Evolutionary conservation across 345 rosid species (phyloP), one percentile per base, ranked within the genome.

Genomic region (Luvunga scandens): DNA sequence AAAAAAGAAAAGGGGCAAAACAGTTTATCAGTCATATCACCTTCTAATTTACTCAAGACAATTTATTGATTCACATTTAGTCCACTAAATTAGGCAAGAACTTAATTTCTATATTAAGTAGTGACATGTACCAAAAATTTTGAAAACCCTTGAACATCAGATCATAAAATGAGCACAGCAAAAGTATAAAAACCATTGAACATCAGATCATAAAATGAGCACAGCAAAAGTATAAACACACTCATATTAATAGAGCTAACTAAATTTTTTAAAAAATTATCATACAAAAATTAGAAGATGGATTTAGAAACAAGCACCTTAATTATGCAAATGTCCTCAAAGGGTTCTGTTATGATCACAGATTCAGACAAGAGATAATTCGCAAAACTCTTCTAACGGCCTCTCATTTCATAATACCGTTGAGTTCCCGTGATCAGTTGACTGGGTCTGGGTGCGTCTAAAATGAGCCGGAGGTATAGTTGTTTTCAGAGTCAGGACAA

Each of bases 401-500:
- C 77, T 38, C 60, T 78, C 61, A 56, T 78, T 82, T 82, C 76
- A 78, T 78, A 75, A 78, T 55, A 70, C 85, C 60, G 85, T 82
- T 79, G 80, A 66, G 66, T 19, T 69, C 30, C 70, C 48, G 25
- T 48, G 71, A 72, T 55, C 71, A 25, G 55, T 24, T 3, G 27
- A 16, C 3, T 25, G 14, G 8, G 0, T 0, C 18, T 45, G 50
- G 50, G 18, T 53, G 19, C 57, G 39, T 67, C 78, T 72, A 72
- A 81, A 59, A 48, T 77, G 71, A 39, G 78, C 81, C 73, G 8
- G 0, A 45, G 16, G 72, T 63, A 72, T 62, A n/a, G 6, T 8
- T 63, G 48, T 10, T 31, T 75, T 76, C 75, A 70, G 61, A 55
- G 66, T 71, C 24, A 66, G 21, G 10, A 69, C 39, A 38, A 66